A percentile compares a stretch with the other conserved stretches of the same genome.
Evolutionary conservation across 1,139 yeast species (phyloP).

Genomic region (Protomyces arabidopsidicola): DNA sequence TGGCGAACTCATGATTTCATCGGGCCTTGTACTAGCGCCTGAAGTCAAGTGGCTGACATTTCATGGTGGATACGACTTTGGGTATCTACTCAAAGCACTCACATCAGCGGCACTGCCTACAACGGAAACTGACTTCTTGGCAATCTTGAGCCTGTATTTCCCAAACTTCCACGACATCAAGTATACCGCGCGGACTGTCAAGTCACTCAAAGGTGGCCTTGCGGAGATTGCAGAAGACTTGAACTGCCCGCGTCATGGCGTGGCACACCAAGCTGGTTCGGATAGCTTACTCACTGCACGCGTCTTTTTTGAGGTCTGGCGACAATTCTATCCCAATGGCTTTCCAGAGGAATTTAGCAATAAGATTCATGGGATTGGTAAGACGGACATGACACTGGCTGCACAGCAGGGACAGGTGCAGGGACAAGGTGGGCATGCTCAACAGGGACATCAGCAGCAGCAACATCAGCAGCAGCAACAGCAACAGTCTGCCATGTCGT

Average conservation of each 20-base stretch:
- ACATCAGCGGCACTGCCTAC: constrained; percentile 74
- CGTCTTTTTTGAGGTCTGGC: constrained; percentile 50
- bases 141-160: constrained; percentile 67
- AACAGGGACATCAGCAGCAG: neutral
- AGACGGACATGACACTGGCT: constrained; percentile 1
- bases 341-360: constrained; percentile 18
- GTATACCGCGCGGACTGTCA: constrained; percentile 55
- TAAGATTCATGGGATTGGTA: constrained; percentile 25
- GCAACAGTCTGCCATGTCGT: neutral
- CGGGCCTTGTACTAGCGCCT: constrained; percentile 74
- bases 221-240: constrained; percentile 52
- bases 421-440: neutral
- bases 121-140: constrained; percentile 71
- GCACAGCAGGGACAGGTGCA: neutral
- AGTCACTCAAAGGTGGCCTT: constrained; percentile 38
- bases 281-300: constrained; percentile 50
- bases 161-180: constrained; percentile 84
- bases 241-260: constrained; percentile 40
- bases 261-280: constrained; percentile 48
- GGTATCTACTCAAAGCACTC: constrained; percentile 74
- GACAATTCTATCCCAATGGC: constrained; percentile 38
- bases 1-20: constrained; percentile 77
- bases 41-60: constrained; percentile 83
- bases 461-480: neutral
- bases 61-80: constrained; percentile 93